Evolutionary conservation across 495 filamentous ascomycete genomes (phyloP), one percentile per base, ranked within the genome.

Genomic region (Tetracladium marchalianum): DNA sequence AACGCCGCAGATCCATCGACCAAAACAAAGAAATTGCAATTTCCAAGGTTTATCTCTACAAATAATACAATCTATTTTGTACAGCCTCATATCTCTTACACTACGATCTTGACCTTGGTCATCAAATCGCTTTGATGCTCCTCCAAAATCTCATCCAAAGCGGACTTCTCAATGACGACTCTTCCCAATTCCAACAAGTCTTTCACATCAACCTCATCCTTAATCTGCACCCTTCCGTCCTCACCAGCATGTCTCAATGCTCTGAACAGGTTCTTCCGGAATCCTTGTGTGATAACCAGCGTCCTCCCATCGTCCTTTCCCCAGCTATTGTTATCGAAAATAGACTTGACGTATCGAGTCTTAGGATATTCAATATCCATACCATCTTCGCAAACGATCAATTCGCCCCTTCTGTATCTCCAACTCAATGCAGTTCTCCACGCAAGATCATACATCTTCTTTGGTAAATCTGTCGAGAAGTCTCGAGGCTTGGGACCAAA

Each of bases 1-100:
- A n/a, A n/a, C n/a, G n/a, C n/a, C n/a, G n/a, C n/a, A n/a, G n/a
- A n/a, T 92, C 77, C 56, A 88, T 97, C 11, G 86, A 92, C 68
- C 81, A 82, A 58, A 92, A 97, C 58, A 92, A 99, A 65, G 93
- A 97, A 63, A 92, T 97, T 60, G 93, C 92, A 31, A 95, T 92
- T 31, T 97, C 97, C 22, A 27, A 27, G 15, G 12, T 18, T 19
- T 35, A 32, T 31, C 37, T 27, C 12, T 38, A 43, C 19, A 41
- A n/a, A 32, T 41, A 41, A 11, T 50, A 40, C 22, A 19, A 39
- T 50, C 51, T 46, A 53, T 44, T 46, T 50, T 39, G 22, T 53
- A 53, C 47, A 51, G 15, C 7, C 13, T 11, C 12, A 10, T 31
- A 7, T 18, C 33, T 35, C 36, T 39, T 52, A 54, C 35, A 44